Evolutionary conservation across 345 rosid species (phyloP).

Genomic region (Barbarea vulgaris): DNA sequence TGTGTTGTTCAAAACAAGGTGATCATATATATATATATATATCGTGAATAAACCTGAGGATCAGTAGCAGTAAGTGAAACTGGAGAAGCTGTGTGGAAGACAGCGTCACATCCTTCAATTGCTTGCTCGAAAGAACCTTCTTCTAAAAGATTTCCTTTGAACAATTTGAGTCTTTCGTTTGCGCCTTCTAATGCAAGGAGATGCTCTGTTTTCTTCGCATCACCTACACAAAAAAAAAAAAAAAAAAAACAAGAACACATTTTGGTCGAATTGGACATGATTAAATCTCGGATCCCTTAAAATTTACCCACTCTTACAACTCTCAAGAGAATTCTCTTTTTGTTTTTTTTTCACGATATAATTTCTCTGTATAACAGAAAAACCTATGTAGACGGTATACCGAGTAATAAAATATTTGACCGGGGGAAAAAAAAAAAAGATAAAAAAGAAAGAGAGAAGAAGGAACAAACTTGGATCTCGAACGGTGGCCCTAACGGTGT

Average conservation of each 20-base stretch:
- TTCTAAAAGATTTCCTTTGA: slow-evolving; percentile 39
- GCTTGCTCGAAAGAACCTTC: slow-evolving; percentile 46
- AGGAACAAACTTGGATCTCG: slow-evolving; percentile 48
- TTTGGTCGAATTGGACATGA: not conserved
- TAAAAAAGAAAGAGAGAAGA: not conserved
- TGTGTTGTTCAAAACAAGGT: slow-evolving; percentile 19
- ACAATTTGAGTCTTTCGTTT: slow-evolving; percentile 40
- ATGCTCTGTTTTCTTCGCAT: slow-evolving; percentile 34
- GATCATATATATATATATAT: not conserved
- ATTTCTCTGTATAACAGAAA: not conserved
- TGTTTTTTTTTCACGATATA: too few species aligned
- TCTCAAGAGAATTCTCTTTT: not conserved
- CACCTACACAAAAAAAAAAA: not conserved
- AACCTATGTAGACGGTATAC: not conserved
- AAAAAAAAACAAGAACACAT: not conserved
- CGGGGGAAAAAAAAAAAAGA: not conserved
- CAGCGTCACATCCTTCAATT: slow-evolving; percentile 59
- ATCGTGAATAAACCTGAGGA: slow-evolving; percentile 41
- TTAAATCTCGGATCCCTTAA: not conserved
- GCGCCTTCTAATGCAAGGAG: slow-evolving; percentile 40
- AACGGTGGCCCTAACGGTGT: slow-evolving; percentile 53
- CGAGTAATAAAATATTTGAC: not conserved
- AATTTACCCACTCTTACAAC: not conserved
- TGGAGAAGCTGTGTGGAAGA: slow-evolving; percentile 65
- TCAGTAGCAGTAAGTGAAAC: slow-evolving; percentile 36